These are phyloP conservation scores for Phtheirospermum japonicum DNA, from an alignment of 257 asterid species.

Conservation along the genomic window DNA sequence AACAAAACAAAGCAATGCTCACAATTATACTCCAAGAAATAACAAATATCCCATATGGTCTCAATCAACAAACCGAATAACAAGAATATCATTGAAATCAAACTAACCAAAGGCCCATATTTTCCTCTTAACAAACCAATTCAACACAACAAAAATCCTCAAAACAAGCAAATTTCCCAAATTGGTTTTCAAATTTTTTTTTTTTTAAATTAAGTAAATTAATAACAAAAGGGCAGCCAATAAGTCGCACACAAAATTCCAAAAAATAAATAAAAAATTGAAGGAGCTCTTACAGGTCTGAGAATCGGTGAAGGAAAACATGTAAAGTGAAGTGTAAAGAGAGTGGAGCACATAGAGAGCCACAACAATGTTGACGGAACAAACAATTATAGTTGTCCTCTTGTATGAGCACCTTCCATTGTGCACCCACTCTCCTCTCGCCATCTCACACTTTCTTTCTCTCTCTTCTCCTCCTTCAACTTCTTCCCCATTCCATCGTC, in stretches of 20 bases:
- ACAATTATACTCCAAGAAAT: neutral
- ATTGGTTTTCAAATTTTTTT: too few relatives aligned
- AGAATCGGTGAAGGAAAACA: constrained; percentile 51
- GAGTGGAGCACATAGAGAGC: constrained; percentile 79
- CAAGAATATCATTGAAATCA: neutral
- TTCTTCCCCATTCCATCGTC: constrained; percentile 49
- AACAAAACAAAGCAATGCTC: constrained; percentile 16
- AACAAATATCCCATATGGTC: neutral
- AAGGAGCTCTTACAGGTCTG: constrained; percentile 41
- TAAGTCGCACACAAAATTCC: constrained; percentile 17
- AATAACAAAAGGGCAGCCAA: constrained; percentile 26
- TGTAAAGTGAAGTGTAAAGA: constrained; percentile 64
- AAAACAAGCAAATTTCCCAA: constrained; percentile 25
- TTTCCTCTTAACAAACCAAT: constrained; percentile 16
- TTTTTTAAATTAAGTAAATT: constrained; percentile 16
- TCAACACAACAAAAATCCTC: neutral
- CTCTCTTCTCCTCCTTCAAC: constrained; percentile 29
- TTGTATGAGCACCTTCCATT: constrained; percentile 77
- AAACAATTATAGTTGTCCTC: constrained; percentile 60
- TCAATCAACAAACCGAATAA: neutral
- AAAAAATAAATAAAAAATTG: neutral
- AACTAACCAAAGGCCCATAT: neutral
- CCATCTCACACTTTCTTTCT: constrained; percentile 46
- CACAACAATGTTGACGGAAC: constrained; percentile 68
- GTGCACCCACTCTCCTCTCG: constrained; percentile 67